Conservation (phyloP, 2,329 filamentous ascomycete genomes). For the Fusarium sp. region DNA sequence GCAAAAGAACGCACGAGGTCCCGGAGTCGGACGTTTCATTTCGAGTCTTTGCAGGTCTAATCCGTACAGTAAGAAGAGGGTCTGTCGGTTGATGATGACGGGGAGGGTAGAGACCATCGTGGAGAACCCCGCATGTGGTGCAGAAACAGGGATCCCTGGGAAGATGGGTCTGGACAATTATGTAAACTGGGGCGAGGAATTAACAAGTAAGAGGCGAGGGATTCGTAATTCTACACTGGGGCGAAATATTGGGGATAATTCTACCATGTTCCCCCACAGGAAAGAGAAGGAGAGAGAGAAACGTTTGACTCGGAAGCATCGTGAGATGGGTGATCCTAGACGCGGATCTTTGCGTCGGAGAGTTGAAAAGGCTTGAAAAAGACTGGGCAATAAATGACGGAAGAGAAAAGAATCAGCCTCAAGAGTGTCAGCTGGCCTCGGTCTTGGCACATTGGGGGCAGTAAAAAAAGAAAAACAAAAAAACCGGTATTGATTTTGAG, state of each 20-base stretch:
- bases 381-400: neutral
- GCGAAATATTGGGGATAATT: neutral
- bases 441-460: neutral
- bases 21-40: slow-evolving; percentile 3
- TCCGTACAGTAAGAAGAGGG: too few species aligned
- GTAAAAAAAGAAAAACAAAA: neutral
- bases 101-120: slow-evolving; percentile 10
- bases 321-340: neutral
- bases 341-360: neutral
- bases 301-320: neutral
- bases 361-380: neutral
- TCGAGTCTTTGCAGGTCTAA: neutral
- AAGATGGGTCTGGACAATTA: neutral
- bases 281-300: neutral
- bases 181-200: neutral
- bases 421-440: neutral
- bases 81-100: neutral
- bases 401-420: neutral
- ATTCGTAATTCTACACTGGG: slow-evolving; percentile 24
- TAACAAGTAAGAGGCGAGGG: slow-evolving; percentile 9
- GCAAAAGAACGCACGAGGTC: neutral
- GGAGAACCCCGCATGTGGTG: slow-evolving; percentile 29
- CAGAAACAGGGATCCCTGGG: slow-evolving; percentile 4
- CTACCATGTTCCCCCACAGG: neutral
- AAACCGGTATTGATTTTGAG: slow-evolving; percentile 7